Conservation (phyloP, 768 basidiomycete genomes). For the Suillus placidus region DNA sequence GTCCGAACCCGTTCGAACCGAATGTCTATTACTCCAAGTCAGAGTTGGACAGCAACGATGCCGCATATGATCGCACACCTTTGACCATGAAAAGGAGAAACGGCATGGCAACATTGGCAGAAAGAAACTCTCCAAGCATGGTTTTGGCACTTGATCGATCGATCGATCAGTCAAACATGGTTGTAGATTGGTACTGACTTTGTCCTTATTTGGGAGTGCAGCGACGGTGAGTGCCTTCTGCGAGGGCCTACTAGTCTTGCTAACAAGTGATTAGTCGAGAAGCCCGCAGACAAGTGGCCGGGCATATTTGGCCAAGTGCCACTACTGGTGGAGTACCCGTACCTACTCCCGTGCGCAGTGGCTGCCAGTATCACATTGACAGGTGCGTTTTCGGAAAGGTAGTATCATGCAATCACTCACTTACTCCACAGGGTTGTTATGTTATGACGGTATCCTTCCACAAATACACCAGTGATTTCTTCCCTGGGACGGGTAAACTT, state of each 20-base stretch:
- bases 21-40: constrained; percentile 49
- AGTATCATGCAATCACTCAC: background rate
- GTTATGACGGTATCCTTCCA: constrained; percentile 99
- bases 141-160: constrained; percentile 49
- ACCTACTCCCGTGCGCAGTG: constrained; percentile 83
- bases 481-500: constrained; percentile 95
- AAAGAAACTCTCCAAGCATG: constrained; percentile 93
- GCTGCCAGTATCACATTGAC: constrained; percentile 76
- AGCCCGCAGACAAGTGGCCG: constrained; percentile 88
- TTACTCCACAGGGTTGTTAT: constrained; percentile 70
- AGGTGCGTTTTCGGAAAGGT: constrained; percentile 45
- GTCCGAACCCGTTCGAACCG: too few species aligned
- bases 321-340: constrained; percentile 82
- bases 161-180: constrained; percentile 75
- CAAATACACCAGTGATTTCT: constrained; percentile 98
- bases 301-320: constrained; percentile 62
- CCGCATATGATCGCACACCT: constrained; percentile 43
- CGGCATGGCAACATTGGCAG: constrained; percentile 90
- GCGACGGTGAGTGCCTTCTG: constrained; percentile 58
- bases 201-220: constrained; percentile 85
- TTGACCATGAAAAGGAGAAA: constrained; percentile 96
- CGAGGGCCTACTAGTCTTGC: constrained; percentile 5
- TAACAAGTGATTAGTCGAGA: constrained; percentile 60
- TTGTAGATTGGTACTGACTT: constrained; percentile 77
- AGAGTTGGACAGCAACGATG: constrained; percentile 18